Percentiles rank a stretch among this genome's conserved stretches.
phyloP scores from a whole-genome alignment of 352 stramenopile species.

The Phytophthora ohioensis region DNA sequence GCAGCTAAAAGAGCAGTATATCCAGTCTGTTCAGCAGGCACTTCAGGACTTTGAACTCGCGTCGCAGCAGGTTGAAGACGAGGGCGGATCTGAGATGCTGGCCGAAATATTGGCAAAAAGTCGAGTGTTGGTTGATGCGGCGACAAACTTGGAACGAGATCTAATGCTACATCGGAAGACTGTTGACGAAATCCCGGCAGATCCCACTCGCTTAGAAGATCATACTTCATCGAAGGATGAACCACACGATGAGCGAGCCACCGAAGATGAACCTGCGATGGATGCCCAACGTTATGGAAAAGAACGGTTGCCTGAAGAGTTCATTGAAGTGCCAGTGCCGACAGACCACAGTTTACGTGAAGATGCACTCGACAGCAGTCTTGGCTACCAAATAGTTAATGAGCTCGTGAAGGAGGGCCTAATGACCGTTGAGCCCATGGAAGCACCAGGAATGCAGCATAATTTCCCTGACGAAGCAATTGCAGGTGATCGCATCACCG shows the following conservation, averaged over 20 bases:
- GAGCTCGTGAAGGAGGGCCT: neutral
- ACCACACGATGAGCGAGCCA: neutral
- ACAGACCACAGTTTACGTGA: conserved; percentile 9
- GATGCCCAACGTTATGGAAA: neutral
- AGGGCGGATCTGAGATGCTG: conserved; percentile 7
- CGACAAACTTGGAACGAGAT: conserved; percentile 12
- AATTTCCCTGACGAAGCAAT: neutral
- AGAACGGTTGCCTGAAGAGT: conserved; percentile 1
- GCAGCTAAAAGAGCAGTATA: conserved; percentile 42
- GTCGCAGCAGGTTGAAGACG: conserved; percentile 26
- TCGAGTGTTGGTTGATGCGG: conserved; percentile 17
- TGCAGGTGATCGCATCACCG: neutral
- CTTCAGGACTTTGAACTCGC: conserved; percentile 47
- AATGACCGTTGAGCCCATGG: neutral
- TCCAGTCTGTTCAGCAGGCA: conserved; percentile 45
- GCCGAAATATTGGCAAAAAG: conserved; percentile 5
- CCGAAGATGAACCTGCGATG: neutral
- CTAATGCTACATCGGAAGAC: conserved; percentile 2
- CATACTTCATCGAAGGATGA: neutral
- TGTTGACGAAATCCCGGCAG: neutral
- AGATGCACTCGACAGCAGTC: neutral
- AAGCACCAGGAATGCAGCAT: neutral
- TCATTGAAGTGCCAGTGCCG: neutral
- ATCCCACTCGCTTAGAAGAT: conserved; percentile 1
- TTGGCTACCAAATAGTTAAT: neutral